Conservation (phyloP, 2,329 filamentous ascomycete genomes). For the Parastagonospora avenae region DNA sequence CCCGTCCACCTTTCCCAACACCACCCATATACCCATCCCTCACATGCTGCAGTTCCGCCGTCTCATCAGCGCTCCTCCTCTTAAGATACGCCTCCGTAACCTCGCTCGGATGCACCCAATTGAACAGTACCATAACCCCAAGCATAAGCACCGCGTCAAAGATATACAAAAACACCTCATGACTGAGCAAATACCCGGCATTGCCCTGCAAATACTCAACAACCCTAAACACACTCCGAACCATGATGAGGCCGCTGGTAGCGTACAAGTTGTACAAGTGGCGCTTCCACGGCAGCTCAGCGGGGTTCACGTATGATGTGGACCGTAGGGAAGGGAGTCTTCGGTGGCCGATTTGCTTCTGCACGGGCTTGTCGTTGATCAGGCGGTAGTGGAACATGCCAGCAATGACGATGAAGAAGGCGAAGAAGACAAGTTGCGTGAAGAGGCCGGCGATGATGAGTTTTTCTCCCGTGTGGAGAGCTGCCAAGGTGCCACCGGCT, state of each 20-base stretch:
- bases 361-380: slow-evolving; percentile 8
- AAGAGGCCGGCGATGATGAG: slow-evolving; percentile 41
- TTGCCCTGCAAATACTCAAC: slow-evolving; percentile 55
- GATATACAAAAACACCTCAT: slow-evolving; percentile 53
- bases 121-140: slow-evolving; percentile 50
- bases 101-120: slow-evolving; percentile 45
- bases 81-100: slow-evolving; percentile 21
- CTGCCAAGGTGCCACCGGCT: slow-evolving; percentile 9
- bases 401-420: slow-evolving; percentile 50
- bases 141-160: slow-evolving; percentile 54
- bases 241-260: slow-evolving; percentile 53
- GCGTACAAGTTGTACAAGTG: slow-evolving; percentile 52
- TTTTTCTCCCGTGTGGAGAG: slow-evolving; percentile 18
- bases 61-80: background rate
- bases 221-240: slow-evolving; percentile 56
- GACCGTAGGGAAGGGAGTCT: background rate
- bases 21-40: background rate
- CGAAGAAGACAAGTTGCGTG: slow-evolving; percentile 56
- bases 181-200: slow-evolving; percentile 50
- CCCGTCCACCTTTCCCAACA: too few species aligned
- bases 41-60: background rate
- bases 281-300: slow-evolving; percentile 33
- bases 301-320: background rate
- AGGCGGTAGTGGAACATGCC: slow-evolving; percentile 25
- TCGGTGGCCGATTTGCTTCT: slow-evolving; percentile 1